A percentile compares a stretch with the other conserved stretches of the same genome.
These are phyloP conservation scores for Eutrema salsugineum DNA, from an alignment of 441 rosid genomes.

Conservation along the genomic window DNA sequence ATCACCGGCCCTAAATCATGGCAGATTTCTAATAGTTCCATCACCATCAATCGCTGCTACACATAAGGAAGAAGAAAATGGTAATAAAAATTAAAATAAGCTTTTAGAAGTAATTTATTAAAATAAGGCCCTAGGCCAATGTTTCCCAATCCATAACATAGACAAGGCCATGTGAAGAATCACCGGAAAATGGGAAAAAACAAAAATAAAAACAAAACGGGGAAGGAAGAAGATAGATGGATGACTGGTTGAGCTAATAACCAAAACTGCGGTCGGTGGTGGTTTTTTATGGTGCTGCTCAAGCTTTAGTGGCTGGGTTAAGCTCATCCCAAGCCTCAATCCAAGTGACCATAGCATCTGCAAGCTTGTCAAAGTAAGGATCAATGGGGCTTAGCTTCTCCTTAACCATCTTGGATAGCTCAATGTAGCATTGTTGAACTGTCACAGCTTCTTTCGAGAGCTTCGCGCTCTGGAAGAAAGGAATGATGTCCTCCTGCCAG, in stretches of 20 bases:
- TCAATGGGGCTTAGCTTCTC: conserved; percentile 68
- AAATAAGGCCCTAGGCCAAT: too few species aligned
- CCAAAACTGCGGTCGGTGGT: conserved; percentile 33
- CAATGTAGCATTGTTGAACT: conserved; percentile 82
- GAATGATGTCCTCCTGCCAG: conserved; percentile 95
- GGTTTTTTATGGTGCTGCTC: conserved; percentile 39
- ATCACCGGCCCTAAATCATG: too few species aligned
- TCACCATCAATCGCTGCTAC: too few species aligned
- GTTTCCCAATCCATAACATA: too few species aligned
- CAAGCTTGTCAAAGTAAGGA: conserved; percentile 77
- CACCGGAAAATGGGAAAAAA: conserved; percentile 13
- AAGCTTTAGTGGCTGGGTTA: conserved; percentile 46
- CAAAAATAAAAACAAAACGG: neutral
- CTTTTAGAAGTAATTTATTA: too few species aligned
- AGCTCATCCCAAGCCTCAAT: conserved; percentile 94
- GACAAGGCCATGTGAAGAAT: too few species aligned
- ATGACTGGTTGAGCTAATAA: conserved; percentile 30
- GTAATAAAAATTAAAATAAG: too few species aligned
- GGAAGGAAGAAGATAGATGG: conserved; percentile 19
- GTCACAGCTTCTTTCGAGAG: conserved; percentile 81
- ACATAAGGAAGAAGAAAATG: too few species aligned
- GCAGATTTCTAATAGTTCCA: too few species aligned
- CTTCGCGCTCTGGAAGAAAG: conserved; percentile 68
- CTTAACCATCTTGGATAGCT: conserved; percentile 78
- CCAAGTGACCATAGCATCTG: conserved; percentile 95